Conservation (phyloP, 139 green algal genomes). For the Coelastrella sp. region DNA sequence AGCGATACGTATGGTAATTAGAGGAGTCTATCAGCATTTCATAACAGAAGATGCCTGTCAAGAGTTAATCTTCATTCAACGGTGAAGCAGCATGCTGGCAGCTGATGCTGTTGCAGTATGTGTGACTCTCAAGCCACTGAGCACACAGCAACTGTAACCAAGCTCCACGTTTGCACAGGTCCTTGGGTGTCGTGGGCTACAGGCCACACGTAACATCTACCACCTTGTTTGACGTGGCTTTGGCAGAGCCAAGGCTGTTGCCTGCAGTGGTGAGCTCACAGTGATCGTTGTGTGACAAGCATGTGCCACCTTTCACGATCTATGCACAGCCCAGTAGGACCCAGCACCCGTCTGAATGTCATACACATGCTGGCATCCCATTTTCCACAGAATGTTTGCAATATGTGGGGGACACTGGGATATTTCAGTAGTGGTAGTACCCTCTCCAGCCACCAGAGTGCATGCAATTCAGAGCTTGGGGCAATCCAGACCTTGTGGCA, state of each 20-base stretch:
- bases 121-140: not conserved
- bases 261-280: slow-evolving; percentile 28
- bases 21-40: not conserved
- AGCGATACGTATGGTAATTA: not conserved
- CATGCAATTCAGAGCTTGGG: too few species aligned
- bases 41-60: not conserved
- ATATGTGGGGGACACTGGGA: too few species aligned
- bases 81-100: slow-evolving; percentile 20
- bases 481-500: too few species aligned
- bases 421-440: too few species aligned
- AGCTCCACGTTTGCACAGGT: not conserved
- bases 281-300: too few species aligned
- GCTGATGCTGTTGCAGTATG: not conserved
- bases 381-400: too few species aligned
- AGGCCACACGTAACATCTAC: slow-evolving; percentile 43
- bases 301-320: too few species aligned
- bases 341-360: too few species aligned
- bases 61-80: slow-evolving; percentile 32
- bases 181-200: slow-evolving; percentile 43
- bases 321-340: too few species aligned
- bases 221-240: slow-evolving; percentile 42
- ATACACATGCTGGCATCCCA: too few species aligned
- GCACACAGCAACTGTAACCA: not conserved
- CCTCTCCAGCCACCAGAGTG: too few species aligned
- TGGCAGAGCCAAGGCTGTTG: slow-evolving; percentile 46